Conservation (phyloP, 1,284 basidiomycete species). For the Somion occarium region DNA sequence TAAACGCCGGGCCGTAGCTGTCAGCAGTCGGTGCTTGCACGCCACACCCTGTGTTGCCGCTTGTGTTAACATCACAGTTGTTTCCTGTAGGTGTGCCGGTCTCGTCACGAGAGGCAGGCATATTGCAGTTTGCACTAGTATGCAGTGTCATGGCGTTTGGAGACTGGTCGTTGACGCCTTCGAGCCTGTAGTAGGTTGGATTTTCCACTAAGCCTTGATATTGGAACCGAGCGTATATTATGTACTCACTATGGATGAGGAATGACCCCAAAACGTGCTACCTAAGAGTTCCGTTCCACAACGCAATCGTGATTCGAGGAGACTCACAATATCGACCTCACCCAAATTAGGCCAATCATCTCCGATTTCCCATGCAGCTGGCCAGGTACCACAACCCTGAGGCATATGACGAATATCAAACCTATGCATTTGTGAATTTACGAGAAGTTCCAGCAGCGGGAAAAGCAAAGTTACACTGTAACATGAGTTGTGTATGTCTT, state of each 20-base stretch:
- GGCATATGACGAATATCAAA: slow-evolving; percentile 50
- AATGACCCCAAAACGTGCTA: no score
- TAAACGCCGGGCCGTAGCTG: slow-evolving; percentile 52
- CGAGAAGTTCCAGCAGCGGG: background rate
- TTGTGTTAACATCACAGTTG: slow-evolving; percentile 46
- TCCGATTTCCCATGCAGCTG: slow-evolving; percentile 42
- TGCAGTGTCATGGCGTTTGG: slow-evolving; percentile 49
- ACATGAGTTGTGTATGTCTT: slow-evolving; percentile 47
- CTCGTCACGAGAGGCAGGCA: slow-evolving; percentile 8
- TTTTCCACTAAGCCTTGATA: slow-evolving; percentile 9
- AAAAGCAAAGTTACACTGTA: slow-evolving; percentile 39
- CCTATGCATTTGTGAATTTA: slow-evolving; percentile 22
- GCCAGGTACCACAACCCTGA: slow-evolving; percentile 60
- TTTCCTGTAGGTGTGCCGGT: slow-evolving; percentile 25
- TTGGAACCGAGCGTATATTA: no score
- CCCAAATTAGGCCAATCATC: slow-evolving; percentile 30
- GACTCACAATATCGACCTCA: slow-evolving; percentile 28
- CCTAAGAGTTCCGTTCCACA: no score
- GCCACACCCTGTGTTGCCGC: slow-evolving; percentile 57
- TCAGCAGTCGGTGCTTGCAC: slow-evolving; percentile 37
- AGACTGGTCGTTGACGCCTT: slow-evolving; percentile 42
- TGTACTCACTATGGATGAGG: slow-evolving; percentile 8
- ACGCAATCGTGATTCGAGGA: background rate
- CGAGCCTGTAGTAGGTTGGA: slow-evolving; percentile 30
- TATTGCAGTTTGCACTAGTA: slow-evolving; percentile 36